Percentiles rank a stretch among this genome's conserved stretches.
Evolutionary conservation across 345 rosid genomes (phyloP).

Genomic region (Moricandia moricandioides): DNA sequence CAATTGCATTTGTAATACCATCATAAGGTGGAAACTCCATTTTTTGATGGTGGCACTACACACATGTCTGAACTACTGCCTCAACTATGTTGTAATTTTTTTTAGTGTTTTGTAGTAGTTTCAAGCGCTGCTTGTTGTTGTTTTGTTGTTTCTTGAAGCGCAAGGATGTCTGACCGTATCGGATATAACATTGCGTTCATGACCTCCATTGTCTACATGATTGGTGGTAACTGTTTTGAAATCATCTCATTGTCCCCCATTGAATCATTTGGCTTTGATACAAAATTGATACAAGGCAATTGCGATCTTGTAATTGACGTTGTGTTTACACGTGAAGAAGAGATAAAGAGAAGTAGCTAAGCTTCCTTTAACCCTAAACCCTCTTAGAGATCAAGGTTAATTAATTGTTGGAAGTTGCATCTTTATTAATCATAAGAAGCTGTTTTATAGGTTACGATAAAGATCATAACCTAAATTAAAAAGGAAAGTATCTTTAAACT

Average conservation of each 20-base stretch:
- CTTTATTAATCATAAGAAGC: no score
- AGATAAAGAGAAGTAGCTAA: no score
- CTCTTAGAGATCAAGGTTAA: not conserved
- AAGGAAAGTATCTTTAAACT: not conserved
- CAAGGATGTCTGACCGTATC: no score
- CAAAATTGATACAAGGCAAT: no score
- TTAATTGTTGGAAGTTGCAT: no score
- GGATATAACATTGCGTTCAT: not conserved
- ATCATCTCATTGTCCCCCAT: not conserved
- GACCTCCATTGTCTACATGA: not conserved
- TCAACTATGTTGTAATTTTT: not conserved
- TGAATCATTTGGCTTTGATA: no score
- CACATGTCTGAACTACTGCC: not conserved
- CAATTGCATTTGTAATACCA: not conserved
- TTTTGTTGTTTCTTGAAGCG: no score
- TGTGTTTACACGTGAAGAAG: no score
- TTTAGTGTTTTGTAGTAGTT: no score
- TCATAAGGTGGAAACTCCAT: not conserved
- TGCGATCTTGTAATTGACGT: no score
- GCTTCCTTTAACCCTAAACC: not conserved
- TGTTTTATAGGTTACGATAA: not conserved
- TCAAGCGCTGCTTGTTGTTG: no score
- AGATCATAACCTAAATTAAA: not conserved
- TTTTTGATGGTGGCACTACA: not conserved
- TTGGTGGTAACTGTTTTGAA: not conserved